Base-by-base conservation (phyloP, 75 land plant genomes). In the Selaginella tamariscina region DNA sequence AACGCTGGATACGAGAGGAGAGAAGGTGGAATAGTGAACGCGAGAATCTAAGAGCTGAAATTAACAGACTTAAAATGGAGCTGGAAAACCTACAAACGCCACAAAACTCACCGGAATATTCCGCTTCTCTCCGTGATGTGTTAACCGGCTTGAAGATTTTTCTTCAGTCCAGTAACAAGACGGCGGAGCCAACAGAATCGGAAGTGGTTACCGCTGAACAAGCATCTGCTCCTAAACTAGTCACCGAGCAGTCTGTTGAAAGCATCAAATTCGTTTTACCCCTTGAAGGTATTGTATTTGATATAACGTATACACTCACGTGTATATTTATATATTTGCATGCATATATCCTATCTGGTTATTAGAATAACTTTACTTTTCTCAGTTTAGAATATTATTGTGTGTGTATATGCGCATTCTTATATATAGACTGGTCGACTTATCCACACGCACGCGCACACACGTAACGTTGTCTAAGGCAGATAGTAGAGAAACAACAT, bases 21-120 rank as follows among this genome's bases (percentile, higher is more conserved):
- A 57, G 70, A 13, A 73, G 95, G 11, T 94, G 98, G 98, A 65
- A 54, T 27, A 54, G 76, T 54, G 91, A 93, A 67, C 84, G 86
- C 0, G 73, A 82, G 2, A 65, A 74, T 1, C 80, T 84, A 65
- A 76, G 80, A 23, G 55, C 71, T 9, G 72, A 80, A 56, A 49
- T 77, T 0, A 63, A 24, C 11, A 33, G 33, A 9, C 66, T 74
- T 30, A 74, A 68, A 72, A 69, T 33, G 29, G 72, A 74, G 73
- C 2, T 74, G 56, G 74, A 72, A 32, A 55, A 56, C 60, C 32
- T 72, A 0, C 73, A 68, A 1, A 44, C 33, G 0, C 55, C 13
- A 59, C 64, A 2, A 56, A 15, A 24, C 1, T 26, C 24, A 24
- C 22, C 18, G 24, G 15, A n/a, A 44, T 11, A 23, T 13, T 18